Conservation (phyloP, 495 filamentous ascomycete genomes). For the Hypoxylon fragiforme region DNA sequence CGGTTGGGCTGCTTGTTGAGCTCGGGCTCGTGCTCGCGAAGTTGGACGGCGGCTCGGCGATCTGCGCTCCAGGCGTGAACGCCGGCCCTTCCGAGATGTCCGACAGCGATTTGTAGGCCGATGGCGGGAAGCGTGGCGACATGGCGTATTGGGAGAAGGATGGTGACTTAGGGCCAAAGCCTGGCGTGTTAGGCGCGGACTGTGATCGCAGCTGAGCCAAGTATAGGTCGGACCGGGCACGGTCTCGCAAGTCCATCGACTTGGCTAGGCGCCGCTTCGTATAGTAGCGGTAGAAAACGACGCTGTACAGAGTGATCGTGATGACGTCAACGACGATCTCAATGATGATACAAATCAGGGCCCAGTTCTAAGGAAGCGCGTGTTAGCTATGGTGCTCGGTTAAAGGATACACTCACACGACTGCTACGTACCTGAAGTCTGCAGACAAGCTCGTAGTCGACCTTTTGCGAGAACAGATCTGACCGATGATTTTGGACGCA, state of each 20-base stretch:
- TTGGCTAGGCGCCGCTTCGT: constrained; percentile 92
- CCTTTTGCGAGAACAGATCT: constrained; percentile 70
- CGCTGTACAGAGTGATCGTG: constrained; percentile 86
- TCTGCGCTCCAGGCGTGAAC: constrained; percentile 50
- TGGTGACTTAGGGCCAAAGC: constrained; percentile 70
- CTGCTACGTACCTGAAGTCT: constrained; percentile 74
- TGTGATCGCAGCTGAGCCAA: constrained; percentile 91
- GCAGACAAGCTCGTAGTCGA: constrained; percentile 92
- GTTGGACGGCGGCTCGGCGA: constrained; percentile 49
- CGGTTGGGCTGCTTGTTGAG: constrained; percentile 37
- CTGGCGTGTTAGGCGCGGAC: constrained; percentile 92
- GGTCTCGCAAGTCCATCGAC: constrained; percentile 94
- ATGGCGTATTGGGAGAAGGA: constrained; percentile 56
- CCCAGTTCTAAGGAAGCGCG: constrained; percentile 77
- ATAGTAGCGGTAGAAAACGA: constrained; percentile 96
- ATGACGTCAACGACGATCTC: constrained; percentile 92
- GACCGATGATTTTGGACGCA: constrained; percentile 85
- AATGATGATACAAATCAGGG: constrained; percentile 93
- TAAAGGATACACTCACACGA: background rate
- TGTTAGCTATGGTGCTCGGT: constrained; percentile 9
- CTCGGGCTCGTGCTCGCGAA: constrained; percentile 49
- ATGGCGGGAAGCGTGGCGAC: constrained; percentile 58
- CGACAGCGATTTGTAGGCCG: constrained; percentile 50
- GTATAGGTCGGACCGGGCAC: constrained; percentile 90
- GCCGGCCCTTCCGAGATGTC: constrained; percentile 46